Conservation (phyloP, 805 yeast species). For the Saccharomyces eubayanus region DNA sequence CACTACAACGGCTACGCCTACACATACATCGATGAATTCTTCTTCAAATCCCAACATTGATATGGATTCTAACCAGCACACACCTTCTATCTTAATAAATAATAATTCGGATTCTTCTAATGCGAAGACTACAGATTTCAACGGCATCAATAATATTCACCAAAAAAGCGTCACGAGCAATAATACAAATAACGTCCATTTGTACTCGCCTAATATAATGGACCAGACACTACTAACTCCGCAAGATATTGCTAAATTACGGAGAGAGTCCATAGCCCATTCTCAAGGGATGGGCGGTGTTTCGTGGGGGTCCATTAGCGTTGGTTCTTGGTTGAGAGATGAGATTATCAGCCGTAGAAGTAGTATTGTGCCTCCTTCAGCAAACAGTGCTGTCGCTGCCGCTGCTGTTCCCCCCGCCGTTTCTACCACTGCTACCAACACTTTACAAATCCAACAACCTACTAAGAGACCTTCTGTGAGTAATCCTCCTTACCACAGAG, state of each 20-base stretch:
- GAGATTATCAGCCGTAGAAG: constrained; percentile 58
- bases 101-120: background rate
- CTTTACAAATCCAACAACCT: background rate
- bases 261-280: constrained; percentile 89
- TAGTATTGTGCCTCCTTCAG: constrained; percentile 6
- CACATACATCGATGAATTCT: background rate
- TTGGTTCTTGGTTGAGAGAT: constrained; percentile 93
- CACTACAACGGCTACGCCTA: constrained; percentile 1
- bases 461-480: constrained; percentile 2
- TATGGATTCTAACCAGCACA: background rate
- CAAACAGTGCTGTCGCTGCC: constrained; percentile 5
- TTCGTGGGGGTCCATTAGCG: constrained; percentile 92
- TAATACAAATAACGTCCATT: background rate
- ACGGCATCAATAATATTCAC: background rate
- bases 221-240: background rate
- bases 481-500: constrained; percentile 9
- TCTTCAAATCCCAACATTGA: background rate
- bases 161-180: background rate
- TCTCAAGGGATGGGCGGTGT: constrained; percentile 98
- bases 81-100: constrained; percentile 5
- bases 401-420: constrained; percentile 5
- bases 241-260: constrained; percentile 6
- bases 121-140: background rate
- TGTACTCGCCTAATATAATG: background rate
- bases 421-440: background rate